Conservation (phyloP, 176 grass and related monocot genomes). For the Triticum turgidum region DNA sequence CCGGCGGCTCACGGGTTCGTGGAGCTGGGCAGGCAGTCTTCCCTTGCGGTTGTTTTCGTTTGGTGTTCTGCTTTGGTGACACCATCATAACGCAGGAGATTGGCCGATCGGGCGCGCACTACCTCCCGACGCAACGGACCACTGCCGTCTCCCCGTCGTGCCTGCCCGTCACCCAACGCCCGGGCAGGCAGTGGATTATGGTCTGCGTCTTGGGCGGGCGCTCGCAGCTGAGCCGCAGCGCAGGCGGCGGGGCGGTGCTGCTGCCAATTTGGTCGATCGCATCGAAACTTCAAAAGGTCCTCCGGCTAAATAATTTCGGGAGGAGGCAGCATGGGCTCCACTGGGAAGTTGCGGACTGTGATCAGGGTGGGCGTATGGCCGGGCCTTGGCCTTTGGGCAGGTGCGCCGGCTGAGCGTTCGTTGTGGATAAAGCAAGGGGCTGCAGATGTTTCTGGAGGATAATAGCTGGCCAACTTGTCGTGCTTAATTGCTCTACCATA, state of each 20-base stretch:
- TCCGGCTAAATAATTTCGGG: not conserved
- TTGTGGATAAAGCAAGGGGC: not conserved
- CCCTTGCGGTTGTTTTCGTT: not conserved
- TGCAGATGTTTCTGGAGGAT: not conserved
- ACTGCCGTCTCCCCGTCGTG: not conserved
- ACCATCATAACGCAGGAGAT: not conserved
- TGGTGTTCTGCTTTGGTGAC: not conserved
- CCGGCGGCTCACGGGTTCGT: not conserved
- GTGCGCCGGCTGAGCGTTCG: not conserved
- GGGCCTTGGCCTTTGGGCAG: not conserved
- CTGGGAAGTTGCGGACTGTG: not conserved
- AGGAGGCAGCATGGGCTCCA: slow-evolving; percentile 15
- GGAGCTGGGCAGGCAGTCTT: not conserved
- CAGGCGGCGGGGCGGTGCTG: not conserved
- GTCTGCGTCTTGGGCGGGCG: slow-evolving; percentile 11
- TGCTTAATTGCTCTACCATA: not conserved
- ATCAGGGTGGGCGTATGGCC: slow-evolving; percentile 20
- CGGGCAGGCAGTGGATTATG: not conserved
- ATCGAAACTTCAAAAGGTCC: not conserved
- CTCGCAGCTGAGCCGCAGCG: not conserved
- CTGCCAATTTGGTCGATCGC: not conserved
- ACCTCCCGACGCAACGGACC: not conserved
- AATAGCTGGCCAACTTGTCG: slow-evolving; percentile 32
- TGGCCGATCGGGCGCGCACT: not conserved
- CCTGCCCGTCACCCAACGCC: not conserved